Evolutionary conservation across 176 grass and related monocot species (phyloP).

Genomic region (Carex cristatella): DNA sequence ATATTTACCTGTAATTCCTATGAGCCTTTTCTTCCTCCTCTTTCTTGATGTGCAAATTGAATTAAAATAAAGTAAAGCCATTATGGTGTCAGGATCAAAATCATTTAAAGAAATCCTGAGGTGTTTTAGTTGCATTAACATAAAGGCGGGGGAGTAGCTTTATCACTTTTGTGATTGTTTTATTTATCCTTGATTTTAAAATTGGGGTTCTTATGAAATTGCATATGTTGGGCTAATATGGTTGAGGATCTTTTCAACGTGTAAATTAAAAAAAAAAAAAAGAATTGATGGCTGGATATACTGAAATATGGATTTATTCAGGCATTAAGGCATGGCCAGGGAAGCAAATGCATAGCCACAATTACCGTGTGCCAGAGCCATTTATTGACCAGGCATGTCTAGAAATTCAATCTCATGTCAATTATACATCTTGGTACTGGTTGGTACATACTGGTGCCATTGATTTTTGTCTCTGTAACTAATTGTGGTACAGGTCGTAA

Average conservation of each 20-base stretch:
- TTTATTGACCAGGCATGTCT: conserved; percentile 29
- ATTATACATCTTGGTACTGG: not conserved
- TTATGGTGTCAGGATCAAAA: not conserved
- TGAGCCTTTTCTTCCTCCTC: not conserved
- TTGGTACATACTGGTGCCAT: not conserved
- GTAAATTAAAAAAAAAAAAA: not conserved
- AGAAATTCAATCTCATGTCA: not conserved
- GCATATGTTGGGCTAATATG: not conserved
- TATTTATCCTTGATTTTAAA: not conserved
- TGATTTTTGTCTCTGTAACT: not conserved
- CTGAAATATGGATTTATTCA: conserved; percentile 10
- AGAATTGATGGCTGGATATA: not conserved
- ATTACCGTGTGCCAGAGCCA: conserved; percentile 44
- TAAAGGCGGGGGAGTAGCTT: not conserved
- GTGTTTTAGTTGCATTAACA: not conserved
- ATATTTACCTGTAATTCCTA: not conserved
- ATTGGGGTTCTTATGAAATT: not conserved
- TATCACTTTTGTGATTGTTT: not conserved
- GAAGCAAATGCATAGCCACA: conserved; percentile 60
- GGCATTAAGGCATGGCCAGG: conserved; percentile 40
- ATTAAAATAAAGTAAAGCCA: not conserved
- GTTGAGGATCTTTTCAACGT: not conserved
- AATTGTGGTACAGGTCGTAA: conserved; percentile 30
- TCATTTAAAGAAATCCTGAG: not conserved
- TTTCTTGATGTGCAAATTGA: not conserved